A percentile compares a stretch with the other conserved stretches of the same genome.
phyloP scores from a whole-genome alignment of 78 protist species.

The Dictyostelium discoideum region DNA sequence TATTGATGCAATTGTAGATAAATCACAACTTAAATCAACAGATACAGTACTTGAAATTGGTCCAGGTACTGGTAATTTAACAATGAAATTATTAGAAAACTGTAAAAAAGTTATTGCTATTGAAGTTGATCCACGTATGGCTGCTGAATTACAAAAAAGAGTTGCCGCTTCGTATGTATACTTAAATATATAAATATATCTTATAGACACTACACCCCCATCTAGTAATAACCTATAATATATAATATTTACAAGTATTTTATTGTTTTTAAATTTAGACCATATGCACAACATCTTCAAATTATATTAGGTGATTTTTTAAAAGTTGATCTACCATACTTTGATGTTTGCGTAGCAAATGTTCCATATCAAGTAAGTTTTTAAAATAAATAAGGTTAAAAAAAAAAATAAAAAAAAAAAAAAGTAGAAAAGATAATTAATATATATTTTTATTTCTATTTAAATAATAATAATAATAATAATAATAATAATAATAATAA shows the following conservation, averaged over 20 bases:
- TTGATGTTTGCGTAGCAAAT: conserved; percentile 99
- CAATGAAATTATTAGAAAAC: conserved; percentile 94
- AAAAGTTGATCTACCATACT: conserved; percentile 95
- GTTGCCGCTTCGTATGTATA: conserved; percentile 87
- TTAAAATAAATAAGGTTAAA: background rate
- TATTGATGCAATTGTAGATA: conserved; percentile 94
- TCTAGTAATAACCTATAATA: too few species aligned
- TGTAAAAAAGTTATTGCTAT: conserved; percentile 96
- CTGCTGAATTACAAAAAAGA: conserved; percentile 98
- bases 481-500: too few species aligned
- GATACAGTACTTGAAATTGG: conserved; percentile 98
- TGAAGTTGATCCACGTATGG: conserved; percentile 99
- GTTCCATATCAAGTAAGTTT: conserved; percentile 92
- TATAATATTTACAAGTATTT: too few species aligned
- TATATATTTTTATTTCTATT: too few species aligned
- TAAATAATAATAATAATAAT: too few species aligned
- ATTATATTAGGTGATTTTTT: conserved; percentile 95
- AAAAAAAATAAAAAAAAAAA: background rate
- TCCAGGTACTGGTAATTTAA: conserved; percentile 99
- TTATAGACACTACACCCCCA: too few species aligned
- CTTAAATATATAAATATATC: background rate
- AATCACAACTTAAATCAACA: conserved; percentile 93
- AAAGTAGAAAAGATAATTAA: too few species aligned
- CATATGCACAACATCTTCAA: conserved; percentile 78
- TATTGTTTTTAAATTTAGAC: conserved; percentile 25